phyloP scores from a whole-genome alignment of 139 green algal genomes.

The Spirogloea muscicola region DNA sequence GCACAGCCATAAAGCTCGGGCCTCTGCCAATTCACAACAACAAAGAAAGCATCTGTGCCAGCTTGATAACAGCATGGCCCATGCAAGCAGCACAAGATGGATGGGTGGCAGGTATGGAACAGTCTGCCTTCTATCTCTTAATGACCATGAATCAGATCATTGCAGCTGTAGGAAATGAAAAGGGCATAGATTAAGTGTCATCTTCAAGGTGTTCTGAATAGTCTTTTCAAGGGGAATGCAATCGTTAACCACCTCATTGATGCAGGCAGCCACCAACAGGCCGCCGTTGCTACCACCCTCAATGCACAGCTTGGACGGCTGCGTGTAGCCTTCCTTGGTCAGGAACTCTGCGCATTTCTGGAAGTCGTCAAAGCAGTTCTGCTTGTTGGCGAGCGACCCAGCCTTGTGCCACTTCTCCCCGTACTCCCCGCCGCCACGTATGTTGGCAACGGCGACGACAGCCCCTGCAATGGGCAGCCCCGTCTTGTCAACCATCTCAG shows the following conservation, averaged over 20 bases:
- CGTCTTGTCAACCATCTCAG: too few relatives aligned
- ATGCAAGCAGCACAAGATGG: background rate
- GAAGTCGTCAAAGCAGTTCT: slow-evolving; percentile 91
- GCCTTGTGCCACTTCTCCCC: slow-evolving; percentile 79
- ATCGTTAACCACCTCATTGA: slow-evolving; percentile 70
- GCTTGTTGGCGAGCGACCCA: slow-evolving; percentile 56
- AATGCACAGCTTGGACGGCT: slow-evolving; percentile 59
- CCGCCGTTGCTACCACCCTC: slow-evolving; percentile 85
- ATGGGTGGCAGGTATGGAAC: too few relatives aligned
- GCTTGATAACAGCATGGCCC: background rate
- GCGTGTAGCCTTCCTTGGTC: slow-evolving; percentile 57
- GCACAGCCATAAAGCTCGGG: slow-evolving; percentile 77
- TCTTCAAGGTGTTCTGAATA: too few relatives aligned
- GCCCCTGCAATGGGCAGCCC: too few relatives aligned
- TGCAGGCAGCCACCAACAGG: slow-evolving; percentile 83
- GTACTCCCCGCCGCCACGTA: slow-evolving; percentile 88
- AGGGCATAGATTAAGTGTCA: too few relatives aligned
- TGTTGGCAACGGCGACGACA: slow-evolving; percentile 60
- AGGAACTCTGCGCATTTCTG: slow-evolving; percentile 72
- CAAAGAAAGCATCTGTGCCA: background rate
- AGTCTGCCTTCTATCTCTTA: too few relatives aligned
- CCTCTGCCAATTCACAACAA: slow-evolving; percentile 4
- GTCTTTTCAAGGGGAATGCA: too few relatives aligned
- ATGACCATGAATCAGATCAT: too few relatives aligned
- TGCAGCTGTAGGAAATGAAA: too few relatives aligned